phyloP scores from a whole-genome alignment of 805 yeast species.

The Lipomyces sp. region DNA sequence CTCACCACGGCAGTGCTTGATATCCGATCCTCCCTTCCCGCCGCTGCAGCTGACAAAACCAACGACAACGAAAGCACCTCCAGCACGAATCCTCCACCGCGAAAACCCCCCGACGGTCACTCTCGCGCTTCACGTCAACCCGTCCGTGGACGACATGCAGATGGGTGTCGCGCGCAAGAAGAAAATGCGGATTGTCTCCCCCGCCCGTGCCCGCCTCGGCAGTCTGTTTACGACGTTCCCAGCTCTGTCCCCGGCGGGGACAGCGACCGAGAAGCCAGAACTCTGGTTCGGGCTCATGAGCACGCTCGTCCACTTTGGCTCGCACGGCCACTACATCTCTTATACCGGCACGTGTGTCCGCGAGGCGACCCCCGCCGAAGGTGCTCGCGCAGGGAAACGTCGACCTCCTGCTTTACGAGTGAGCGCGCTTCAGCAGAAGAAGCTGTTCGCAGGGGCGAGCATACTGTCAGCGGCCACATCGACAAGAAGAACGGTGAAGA shows the following conservation, averaged over 20 bases:
- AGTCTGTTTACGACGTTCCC: too few relatives aligned
- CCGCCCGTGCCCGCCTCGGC: slow-evolving; percentile 40
- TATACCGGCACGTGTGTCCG: slow-evolving; percentile 87
- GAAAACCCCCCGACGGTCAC: too few relatives aligned
- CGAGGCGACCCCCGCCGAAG: slow-evolving; percentile 76
- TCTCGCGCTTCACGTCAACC: slow-evolving; percentile 79
- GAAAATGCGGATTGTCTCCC: slow-evolving; percentile 73
- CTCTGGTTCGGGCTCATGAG: slow-evolving; percentile 71
- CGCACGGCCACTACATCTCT: slow-evolving; percentile 95
- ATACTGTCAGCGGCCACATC: background rate
- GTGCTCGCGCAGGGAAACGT: slow-evolving; percentile 75
- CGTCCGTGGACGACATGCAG: slow-evolving; percentile 86
- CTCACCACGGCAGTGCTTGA: too few relatives aligned
- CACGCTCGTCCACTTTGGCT: slow-evolving; percentile 89
- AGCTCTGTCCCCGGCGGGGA: too few relatives aligned
- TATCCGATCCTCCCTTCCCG: too few relatives aligned
- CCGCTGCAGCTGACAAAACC: too few relatives aligned
- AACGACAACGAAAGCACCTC: slow-evolving; percentile 41
- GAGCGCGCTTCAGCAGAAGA: background rate
- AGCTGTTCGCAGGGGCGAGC: background rate
- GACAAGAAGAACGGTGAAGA: too few relatives aligned
- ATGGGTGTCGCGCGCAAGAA: slow-evolving; percentile 82
- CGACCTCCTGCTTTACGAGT: slow-evolving; percentile 82
- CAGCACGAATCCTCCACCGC: too few relatives aligned
- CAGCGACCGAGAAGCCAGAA: too few relatives aligned